A percentile compares a stretch with the other conserved stretches of the same genome.
Conservation (phyloP, 2,329 filamentous ascomycete species). For the Cadophora sp. region DNA sequence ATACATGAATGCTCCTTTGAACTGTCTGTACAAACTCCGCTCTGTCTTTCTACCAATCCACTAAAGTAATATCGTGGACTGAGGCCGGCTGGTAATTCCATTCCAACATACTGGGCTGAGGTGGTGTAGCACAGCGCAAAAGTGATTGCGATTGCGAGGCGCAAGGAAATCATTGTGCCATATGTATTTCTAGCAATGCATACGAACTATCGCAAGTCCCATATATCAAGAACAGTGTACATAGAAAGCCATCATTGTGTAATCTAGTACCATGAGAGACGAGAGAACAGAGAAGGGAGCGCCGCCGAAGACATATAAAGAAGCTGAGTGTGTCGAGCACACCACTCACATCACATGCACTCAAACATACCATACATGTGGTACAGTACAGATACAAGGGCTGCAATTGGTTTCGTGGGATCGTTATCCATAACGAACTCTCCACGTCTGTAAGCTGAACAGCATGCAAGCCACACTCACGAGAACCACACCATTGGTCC, state of each 20-base stretch:
- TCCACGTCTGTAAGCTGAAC: slow-evolving; percentile 19
- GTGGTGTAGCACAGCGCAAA: slow-evolving; percentile 14
- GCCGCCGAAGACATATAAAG: background rate
- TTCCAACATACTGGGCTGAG: slow-evolving; percentile 36
- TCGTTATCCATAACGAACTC: slow-evolving; percentile 1
- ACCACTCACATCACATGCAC: slow-evolving; percentile 11
- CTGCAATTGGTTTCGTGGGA: slow-evolving; percentile 15
- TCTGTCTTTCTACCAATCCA: slow-evolving; percentile 25
- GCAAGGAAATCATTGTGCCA: slow-evolving; percentile 27
- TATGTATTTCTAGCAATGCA: background rate
- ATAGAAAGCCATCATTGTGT: background rate
- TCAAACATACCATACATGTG: background rate
- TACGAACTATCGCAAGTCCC: background rate
- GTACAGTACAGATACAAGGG: slow-evolving; percentile 4
- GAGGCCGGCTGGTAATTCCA: slow-evolving; percentile 30
- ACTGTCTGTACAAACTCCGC: slow-evolving; percentile 27
- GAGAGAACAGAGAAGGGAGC: background rate
- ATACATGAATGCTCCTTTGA: slow-evolving; percentile 39
- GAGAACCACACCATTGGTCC: background rate
- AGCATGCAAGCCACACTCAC: slow-evolving; percentile 18
- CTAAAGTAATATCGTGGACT: slow-evolving; percentile 39
- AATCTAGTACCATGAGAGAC: background rate
- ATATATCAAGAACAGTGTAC: background rate
- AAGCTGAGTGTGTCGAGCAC: slow-evolving; percentile 21
- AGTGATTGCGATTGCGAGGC: slow-evolving; percentile 14